Evolutionary conservation across 2,329 filamentous ascomycete genomes (phyloP), one percentile per base, ranked within the genome.

Genomic region (Fusarium haematococcum): DNA sequence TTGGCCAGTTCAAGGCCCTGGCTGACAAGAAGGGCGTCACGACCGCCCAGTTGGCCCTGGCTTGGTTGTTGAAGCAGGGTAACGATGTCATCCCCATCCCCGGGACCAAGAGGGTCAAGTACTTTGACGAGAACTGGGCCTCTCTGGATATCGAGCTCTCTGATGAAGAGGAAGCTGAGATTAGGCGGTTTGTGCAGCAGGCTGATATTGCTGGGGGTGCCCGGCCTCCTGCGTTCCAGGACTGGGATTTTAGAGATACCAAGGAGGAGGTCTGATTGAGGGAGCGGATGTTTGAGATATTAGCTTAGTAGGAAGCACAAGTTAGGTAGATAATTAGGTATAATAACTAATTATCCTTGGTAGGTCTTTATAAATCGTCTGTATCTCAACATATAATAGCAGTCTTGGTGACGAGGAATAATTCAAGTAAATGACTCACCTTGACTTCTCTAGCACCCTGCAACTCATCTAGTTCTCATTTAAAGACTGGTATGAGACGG

Each of bases 61-160:
- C 90, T 0, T 92, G 90, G 90, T 70, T 92, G 68, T 75, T 91
- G 75, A 86, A 85, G 6, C 89, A 91, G 74, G 88, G 88, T 0
- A 83, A 86, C 6, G 87, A 91, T 72, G 83, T 92, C 54, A 86
- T 89, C 72, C 89, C 91, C 0, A 91, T 86, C 63, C 85, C 83
- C 0, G 86, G 85, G 2, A 87, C 85, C 4, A 73, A 84, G 77
- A 82, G 75, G 58, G 74, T 84, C 25, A 79, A 80, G 68, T 84
- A 83, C 57, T 70, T 87, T 39, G 83, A 86, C 63, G 82, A 86
- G 67, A 87, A 87, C 59, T 75, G 81, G 32, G 81, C 66, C 2
- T 79, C 81, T 5, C 43, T 79, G 25, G 57, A 80, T 13, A 70
- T 84, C 0, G 13, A 68, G 32, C 52, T 84, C n/a, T 77, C 74